Conservation (phyloP, 2,329 filamentous ascomycete genomes). For the Botryosphaeria agaves region DNA sequence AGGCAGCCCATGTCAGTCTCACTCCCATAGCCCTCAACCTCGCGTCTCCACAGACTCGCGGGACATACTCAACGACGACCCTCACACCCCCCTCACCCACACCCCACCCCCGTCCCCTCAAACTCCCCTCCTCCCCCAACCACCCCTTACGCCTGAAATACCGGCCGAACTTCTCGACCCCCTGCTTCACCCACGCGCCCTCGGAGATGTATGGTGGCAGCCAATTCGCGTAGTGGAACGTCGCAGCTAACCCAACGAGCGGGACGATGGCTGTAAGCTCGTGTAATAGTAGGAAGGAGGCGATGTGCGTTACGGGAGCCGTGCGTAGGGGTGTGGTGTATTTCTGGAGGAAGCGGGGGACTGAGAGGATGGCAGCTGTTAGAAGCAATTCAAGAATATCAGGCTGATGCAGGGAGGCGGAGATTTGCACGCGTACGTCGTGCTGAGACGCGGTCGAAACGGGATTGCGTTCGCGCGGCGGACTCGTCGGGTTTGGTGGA, state of each 20-base stretch:
- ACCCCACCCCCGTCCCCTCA: constrained; percentile 19
- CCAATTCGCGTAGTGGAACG: constrained; percentile 68
- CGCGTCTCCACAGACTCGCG: background rate
- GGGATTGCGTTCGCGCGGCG: no score
- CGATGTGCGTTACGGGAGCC: constrained; percentile 67
- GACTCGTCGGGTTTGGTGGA: no score
- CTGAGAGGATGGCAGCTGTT: no score
- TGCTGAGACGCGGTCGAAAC: no score
- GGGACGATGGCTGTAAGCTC: constrained; percentile 80
- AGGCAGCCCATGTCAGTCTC: constrained; percentile 1
- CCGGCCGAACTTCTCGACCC: constrained; percentile 55
- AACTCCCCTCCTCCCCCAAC: constrained; percentile 43
- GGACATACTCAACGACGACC: constrained; percentile 33
- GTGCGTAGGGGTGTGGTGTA: constrained; percentile 54
- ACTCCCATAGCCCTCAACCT: no score
- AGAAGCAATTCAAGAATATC: no score
- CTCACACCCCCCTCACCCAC: constrained; percentile 29
- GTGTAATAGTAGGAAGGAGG: constrained; percentile 77
- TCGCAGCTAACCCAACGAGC: constrained; percentile 51
- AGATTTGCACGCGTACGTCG: no score
- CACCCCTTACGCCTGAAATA: constrained; percentile 69
- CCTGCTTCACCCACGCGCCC: constrained; percentile 37
- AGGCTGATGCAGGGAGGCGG: no score
- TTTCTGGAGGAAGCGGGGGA: constrained; percentile 49
- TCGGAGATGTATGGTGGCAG: constrained; percentile 43